Evolutionary conservation across 2,329 filamentous ascomycete species (phyloP).

Genomic region (Cladosporium austrohemisphaericum): DNA sequence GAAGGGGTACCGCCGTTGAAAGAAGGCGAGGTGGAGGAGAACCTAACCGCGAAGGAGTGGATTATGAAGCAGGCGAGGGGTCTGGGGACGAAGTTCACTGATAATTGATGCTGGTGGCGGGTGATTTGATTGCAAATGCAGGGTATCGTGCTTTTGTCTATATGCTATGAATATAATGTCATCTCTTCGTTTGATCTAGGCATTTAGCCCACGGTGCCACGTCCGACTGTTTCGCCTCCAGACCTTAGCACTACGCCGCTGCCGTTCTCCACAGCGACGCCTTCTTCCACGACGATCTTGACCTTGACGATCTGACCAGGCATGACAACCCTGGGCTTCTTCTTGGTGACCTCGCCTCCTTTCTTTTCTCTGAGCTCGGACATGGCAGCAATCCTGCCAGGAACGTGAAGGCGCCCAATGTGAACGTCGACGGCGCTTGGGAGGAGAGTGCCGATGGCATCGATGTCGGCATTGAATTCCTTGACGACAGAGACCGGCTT

Average conservation of each 20-base stretch:
- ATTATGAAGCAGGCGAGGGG: constrained; percentile 38
- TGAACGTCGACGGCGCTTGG: constrained; percentile 89
- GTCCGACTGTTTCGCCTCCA: constrained; percentile 79
- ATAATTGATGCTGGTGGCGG: not conserved
- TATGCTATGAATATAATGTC: constrained; percentile 1
- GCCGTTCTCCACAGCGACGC: constrained; percentile 75
- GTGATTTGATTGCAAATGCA: not conserved
- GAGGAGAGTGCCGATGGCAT: constrained; percentile 85
- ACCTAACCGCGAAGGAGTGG: constrained; percentile 40
- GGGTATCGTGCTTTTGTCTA: constrained; percentile 11
- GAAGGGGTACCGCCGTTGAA: constrained; percentile 24
- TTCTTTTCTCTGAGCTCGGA: constrained; percentile 69
- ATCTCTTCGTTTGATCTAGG: not conserved
- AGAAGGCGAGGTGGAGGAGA: constrained; percentile 34
- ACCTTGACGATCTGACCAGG: constrained; percentile 73
- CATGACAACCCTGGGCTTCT: constrained; percentile 78
- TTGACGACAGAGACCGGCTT: constrained; percentile 68
- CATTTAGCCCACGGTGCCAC: constrained; percentile 55
- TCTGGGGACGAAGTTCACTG: constrained; percentile 24
- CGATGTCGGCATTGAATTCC: constrained; percentile 74
- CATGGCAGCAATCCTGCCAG: constrained; percentile 70
- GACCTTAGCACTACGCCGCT: constrained; percentile 76
- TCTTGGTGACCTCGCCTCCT: constrained; percentile 67
- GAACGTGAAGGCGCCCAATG: constrained; percentile 73
- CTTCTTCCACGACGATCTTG: constrained; percentile 53